Percentiles rank a stretch among this genome's conserved stretches.
These are phyloP conservation scores for Asterionellopsis glacialis DNA, from an alignment of 108 stramenopile genomes.

Conservation along the genomic window DNA sequence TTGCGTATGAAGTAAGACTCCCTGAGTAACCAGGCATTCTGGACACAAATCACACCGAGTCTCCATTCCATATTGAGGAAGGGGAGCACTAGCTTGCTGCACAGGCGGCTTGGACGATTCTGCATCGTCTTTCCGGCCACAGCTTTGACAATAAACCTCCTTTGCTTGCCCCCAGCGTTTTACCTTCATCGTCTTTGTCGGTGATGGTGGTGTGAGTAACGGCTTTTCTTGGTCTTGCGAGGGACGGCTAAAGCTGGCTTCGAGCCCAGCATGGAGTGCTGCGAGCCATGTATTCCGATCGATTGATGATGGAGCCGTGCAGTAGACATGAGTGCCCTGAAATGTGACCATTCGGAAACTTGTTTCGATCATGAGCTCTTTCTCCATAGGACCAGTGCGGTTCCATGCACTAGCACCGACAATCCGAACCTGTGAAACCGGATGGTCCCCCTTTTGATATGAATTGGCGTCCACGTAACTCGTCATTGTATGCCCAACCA, in stretches of 20 bases:
- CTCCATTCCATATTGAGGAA: slow-evolving; percentile 76
- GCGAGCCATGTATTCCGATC: slow-evolving; percentile 76
- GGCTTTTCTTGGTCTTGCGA: slow-evolving; percentile 15
- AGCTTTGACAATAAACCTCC: slow-evolving; percentile 31
- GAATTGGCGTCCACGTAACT: slow-evolving; percentile 61
- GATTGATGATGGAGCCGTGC: slow-evolving; percentile 42
- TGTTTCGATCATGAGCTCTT: slow-evolving; percentile 8
- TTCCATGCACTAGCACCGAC: slow-evolving; percentile 80
- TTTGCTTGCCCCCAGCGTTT: slow-evolving; percentile 4
- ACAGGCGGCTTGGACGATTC: slow-evolving; percentile 38
- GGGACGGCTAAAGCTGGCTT: slow-evolving; percentile 31
- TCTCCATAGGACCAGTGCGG: slow-evolving; percentile 18
- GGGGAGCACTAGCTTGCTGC: slow-evolving; percentile 45
- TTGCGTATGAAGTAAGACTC: slow-evolving; percentile 57
- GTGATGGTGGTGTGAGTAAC: slow-evolving; percentile 6
- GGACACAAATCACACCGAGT: slow-evolving; percentile 54
- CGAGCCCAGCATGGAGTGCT: slow-evolving; percentile 71
- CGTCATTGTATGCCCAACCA: slow-evolving; percentile 62
- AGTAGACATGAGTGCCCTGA: slow-evolving; percentile 72
- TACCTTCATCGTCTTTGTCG: background rate
- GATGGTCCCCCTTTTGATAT: slow-evolving; percentile 61
- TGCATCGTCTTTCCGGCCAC: slow-evolving; percentile 30
- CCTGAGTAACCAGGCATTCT: slow-evolving; percentile 61
- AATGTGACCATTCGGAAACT: slow-evolving; percentile 64
- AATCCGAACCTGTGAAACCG: slow-evolving; percentile 38